These are phyloP conservation scores for Euphorbia schlechtendalii DNA, from an alignment of 441 rosid genomes.

Conservation along the genomic window DNA sequence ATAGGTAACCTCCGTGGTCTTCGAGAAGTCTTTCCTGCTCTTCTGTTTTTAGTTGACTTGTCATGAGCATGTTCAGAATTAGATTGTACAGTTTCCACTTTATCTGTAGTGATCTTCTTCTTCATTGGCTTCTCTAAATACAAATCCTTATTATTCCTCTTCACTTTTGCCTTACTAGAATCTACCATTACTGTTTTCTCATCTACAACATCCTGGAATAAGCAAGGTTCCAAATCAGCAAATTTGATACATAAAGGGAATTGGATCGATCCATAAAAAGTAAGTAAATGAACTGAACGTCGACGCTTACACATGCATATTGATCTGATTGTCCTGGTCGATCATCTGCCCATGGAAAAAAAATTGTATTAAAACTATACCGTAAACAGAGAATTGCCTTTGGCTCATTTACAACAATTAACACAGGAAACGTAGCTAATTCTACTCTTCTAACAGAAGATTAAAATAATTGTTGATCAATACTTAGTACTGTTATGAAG, in stretches of 20 bases:
- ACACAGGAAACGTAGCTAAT: too few relatives aligned
- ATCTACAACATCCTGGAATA: constrained; percentile 27
- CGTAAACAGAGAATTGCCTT: background rate
- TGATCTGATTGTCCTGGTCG: constrained; percentile 29
- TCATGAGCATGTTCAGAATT: constrained; percentile 26
- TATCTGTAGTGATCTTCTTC: constrained; percentile 30
- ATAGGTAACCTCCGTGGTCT: constrained; percentile 22
- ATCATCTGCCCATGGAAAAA: constrained; percentile 32
- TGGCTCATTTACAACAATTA: constrained; percentile 4
- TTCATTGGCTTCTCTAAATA: constrained; percentile 27
- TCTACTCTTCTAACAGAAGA: background rate
- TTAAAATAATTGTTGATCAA: too few relatives aligned
- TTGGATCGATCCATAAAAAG: too few relatives aligned
- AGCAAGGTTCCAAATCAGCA: constrained; percentile 4
- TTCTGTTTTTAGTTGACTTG: constrained; percentile 25
- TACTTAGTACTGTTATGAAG: background rate
- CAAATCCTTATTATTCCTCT: constrained; percentile 24
- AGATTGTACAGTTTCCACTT: constrained; percentile 28
- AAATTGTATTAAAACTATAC: background rate
- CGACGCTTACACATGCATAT: constrained; percentile 31
- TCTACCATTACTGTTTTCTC: constrained; percentile 10
- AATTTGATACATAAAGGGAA: too few relatives aligned
- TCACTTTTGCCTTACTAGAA: constrained; percentile 18
- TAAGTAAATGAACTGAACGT: background rate
- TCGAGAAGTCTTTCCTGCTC: constrained; percentile 25